Percentiles rank a stretch among this genome's conserved stretches.
Evolutionary conservation across 805 yeast species (phyloP).

Genomic region (Pichia phayaonensis): DNA sequence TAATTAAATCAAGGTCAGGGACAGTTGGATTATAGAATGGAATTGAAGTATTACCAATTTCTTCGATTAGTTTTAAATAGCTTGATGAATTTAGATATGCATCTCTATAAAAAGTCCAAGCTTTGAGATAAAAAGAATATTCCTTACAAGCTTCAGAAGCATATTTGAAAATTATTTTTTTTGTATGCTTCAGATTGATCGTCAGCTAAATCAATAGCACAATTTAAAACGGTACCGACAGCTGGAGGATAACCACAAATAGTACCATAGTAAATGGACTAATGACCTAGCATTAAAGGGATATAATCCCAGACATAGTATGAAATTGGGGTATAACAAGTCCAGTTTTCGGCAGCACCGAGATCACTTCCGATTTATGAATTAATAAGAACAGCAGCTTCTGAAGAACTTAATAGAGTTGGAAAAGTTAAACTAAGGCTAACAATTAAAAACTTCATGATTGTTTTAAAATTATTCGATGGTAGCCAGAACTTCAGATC

Average conservation of each 20-base stretch:
- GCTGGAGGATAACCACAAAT: slow-evolving; percentile 16
- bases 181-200: neutral
- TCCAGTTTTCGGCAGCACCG: slow-evolving; percentile 13
- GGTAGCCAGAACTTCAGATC: neutral
- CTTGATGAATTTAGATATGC: slow-evolving; percentile 28
- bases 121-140: slow-evolving; percentile 10
- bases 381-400: neutral
- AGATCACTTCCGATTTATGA: neutral
- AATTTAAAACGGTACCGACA: slow-evolving; percentile 12
- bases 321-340: slow-evolving; percentile 9
- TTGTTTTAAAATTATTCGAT: no score
- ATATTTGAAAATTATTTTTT: slow-evolving; percentile 2
- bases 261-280: slow-evolving; percentile 4
- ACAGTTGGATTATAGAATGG: slow-evolving; percentile 14
- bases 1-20: slow-evolving; percentile 10
- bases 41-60: slow-evolving; percentile 5
- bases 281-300: slow-evolving; percentile 1
- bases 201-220: slow-evolving; percentile 7
- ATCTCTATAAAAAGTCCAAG: slow-evolving; percentile 14
- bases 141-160: slow-evolving; percentile 2
- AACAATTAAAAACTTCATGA: neutral
- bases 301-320: slow-evolving; percentile 10
- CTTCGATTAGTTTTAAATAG: slow-evolving; percentile 9
- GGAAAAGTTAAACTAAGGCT: neutral
- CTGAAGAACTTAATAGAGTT: neutral